Evolutionary conservation across 2,329 filamentous ascomycete species (phyloP), one percentile per base, ranked within the genome.

Genomic region (Venturia aucupariae): DNA sequence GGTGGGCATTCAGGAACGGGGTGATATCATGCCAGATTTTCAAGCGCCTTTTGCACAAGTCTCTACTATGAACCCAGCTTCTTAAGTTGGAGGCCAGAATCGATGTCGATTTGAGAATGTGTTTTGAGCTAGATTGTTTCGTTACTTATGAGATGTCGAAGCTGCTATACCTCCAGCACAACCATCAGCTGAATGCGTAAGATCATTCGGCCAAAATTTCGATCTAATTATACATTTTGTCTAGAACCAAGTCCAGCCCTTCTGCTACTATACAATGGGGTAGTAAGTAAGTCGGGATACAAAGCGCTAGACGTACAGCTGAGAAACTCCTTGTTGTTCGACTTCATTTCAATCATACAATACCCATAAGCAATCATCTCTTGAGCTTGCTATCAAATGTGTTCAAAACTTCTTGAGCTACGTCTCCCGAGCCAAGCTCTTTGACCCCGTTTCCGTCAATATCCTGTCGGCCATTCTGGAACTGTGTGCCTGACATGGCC

Each of bases 361-460:
- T 4, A 35, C 35, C 24, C 24, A 19, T 35, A 4, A 57, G 7
- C 11, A 35, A 22, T 57, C 30, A 57, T 35, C 51, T 57, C 27
- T 57, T 57, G 15, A 57, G 51, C 30, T 57, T 57, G 27, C 30
- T 32, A 11, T 57, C 51, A 30, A 57, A 57, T n/a, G 51, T 57
- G 15, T 32, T 22, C 7, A 57, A 19, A 13, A 57, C 51, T 35
- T 57, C 51, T 17, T 57, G 27, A 35, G 51, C 51, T 30, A 57
- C 51, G 30, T 57, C 51, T 35, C 51, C 51, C 15, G 51, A 57
- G 3, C 27, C 51, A n/a, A 57, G 51, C 51, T 57, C 51, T 57
- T 57, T 35, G 17, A 19, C 27, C 51, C 35, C 51, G 4, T 51
- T 27, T 13, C 46, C 46, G 8, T 51, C 22, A 24, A 22, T 19